Evolutionary conservation across 2,329 filamentous ascomycete species (phyloP).

Genomic region (Beauveria brongniartii): DNA sequence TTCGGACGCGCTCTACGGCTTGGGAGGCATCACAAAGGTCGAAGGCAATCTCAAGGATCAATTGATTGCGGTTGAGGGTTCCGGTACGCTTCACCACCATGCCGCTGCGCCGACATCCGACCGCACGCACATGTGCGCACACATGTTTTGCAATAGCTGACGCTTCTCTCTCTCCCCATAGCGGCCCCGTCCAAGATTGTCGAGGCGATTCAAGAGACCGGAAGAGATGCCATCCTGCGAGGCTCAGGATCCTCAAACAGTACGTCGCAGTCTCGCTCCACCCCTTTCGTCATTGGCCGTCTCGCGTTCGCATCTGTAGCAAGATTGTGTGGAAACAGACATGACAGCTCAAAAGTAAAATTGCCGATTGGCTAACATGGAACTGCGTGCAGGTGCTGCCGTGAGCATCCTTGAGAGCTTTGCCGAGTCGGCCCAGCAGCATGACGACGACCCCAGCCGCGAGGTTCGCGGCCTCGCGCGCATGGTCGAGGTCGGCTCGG

Average conservation of each 20-base stretch:
- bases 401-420: constrained; percentile 93
- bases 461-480: constrained; percentile 79
- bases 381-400: constrained; percentile 52
- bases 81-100: constrained; percentile 39
- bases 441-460: constrained; percentile 32
- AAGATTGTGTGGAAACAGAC: neutral
- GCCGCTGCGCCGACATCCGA: neutral
- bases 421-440: constrained; percentile 40
- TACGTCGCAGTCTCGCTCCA: constrained; percentile 33
- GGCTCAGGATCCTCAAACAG: constrained; percentile 81
- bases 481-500: constrained; percentile 83
- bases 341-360: neutral
- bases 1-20: constrained; percentile 65
- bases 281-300: neutral
- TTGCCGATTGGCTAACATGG: neutral
- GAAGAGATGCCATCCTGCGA: constrained; percentile 87
- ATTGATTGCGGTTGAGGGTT: constrained; percentile 77
- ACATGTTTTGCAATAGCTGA: neutral
- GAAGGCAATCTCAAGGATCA: constrained; percentile 77
- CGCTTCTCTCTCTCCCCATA: constrained; percentile 17
- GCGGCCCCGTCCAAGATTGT: constrained; percentile 87
- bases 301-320: neutral
- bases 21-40: constrained; percentile 75
- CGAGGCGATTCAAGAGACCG: constrained; percentile 77
- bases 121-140: neutral